Conservation (phyloP, 1,284 basidiomycete species). For the Coniferiporia sulphurascens region DNA sequence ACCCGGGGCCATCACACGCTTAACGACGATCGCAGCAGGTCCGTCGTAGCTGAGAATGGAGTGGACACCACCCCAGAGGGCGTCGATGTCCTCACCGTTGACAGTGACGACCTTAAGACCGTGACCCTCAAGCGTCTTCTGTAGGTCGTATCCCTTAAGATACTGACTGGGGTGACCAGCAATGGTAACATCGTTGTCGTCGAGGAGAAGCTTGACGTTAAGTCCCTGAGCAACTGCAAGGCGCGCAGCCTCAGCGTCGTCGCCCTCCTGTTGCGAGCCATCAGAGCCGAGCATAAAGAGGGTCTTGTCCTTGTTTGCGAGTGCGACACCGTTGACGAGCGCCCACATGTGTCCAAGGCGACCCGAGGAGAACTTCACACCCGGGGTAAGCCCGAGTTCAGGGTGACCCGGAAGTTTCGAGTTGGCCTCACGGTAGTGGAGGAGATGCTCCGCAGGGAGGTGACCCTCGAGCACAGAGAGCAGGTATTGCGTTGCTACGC, state of each 20-base stretch:
- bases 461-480: conserved; percentile 71
- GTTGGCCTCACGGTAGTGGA: conserved; percentile 80
- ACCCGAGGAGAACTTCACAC: conserved; percentile 83
- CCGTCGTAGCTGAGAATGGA: conserved; percentile 54
- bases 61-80: conserved; percentile 63
- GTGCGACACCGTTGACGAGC: conserved; percentile 73
- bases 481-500: conserved; percentile 84
- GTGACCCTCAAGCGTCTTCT: conserved; percentile 72
- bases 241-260: conserved; percentile 83
- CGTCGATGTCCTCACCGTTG: conserved; percentile 74
- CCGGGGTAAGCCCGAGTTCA: conserved; percentile 79
- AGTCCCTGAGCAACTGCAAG: conserved; percentile 76
- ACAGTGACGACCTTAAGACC: conserved; percentile 70
- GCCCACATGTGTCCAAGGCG: conserved; percentile 84
- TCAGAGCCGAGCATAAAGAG: conserved; percentile 82
- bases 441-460: conserved; percentile 66
- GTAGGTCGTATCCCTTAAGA: conserved; percentile 68
- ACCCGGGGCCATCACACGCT: conserved; percentile 78
- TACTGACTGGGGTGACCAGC: conserved; percentile 82
- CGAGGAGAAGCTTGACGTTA: conserved; percentile 80
- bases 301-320: conserved; percentile 72
- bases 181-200: conserved; percentile 86
- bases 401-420: conserved; percentile 84
- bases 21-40: conserved; percentile 75
- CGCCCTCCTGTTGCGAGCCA: conserved; percentile 84